These are phyloP conservation scores for Inga leiocalycina DNA, from an alignment of 306 rosid species.

Conservation along the genomic window DNA sequence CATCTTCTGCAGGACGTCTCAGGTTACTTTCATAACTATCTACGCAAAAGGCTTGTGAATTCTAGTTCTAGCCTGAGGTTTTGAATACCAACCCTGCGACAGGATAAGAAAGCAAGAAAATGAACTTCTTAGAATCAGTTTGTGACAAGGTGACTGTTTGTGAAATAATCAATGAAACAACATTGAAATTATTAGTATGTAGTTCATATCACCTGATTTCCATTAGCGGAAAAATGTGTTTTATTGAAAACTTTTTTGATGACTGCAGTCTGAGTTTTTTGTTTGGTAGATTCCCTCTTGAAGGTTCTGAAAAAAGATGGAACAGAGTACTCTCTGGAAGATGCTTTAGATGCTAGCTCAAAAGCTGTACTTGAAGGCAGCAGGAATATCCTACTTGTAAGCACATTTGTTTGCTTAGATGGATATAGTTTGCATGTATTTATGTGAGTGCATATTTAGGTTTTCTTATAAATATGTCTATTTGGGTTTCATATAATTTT, in stretches of 20 bases:
- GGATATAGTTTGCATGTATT: slow-evolving; percentile 20
- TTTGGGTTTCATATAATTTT: slow-evolving; percentile 33
- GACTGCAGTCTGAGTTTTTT: slow-evolving; percentile 33
- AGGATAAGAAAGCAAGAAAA: slow-evolving; percentile 15
- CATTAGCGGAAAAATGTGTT: slow-evolving; percentile 9
- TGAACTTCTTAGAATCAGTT: slow-evolving; percentile 2
- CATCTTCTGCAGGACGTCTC: slow-evolving; percentile 68
- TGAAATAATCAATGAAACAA: slow-evolving; percentile 17
- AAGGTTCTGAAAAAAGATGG: slow-evolving; percentile 68
- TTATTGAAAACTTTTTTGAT: slow-evolving; percentile 8
- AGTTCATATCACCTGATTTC: slow-evolving; percentile 10
- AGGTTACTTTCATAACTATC: slow-evolving; percentile 48
- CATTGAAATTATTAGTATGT: slow-evolving; percentile 28
- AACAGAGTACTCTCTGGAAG: slow-evolving; percentile 58
- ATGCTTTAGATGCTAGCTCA: slow-evolving; percentile 72
- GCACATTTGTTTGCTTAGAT: slow-evolving; percentile 37
- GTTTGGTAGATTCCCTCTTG: slow-evolving; percentile 70
- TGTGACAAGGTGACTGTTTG: slow-evolving; percentile 22
- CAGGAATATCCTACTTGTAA: slow-evolving; percentile 72
- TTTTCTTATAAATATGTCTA: slow-evolving; percentile 24
- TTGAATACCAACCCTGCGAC: slow-evolving; percentile 14
- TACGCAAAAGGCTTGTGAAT: slow-evolving; percentile 31
- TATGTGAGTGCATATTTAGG: neutral
- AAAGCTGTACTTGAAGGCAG: slow-evolving; percentile 84
- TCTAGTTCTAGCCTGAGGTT: slow-evolving; percentile 29